Conservation (phyloP, 2,329 filamentous ascomycete genomes). For the Penicillium griseofulvum region DNA sequence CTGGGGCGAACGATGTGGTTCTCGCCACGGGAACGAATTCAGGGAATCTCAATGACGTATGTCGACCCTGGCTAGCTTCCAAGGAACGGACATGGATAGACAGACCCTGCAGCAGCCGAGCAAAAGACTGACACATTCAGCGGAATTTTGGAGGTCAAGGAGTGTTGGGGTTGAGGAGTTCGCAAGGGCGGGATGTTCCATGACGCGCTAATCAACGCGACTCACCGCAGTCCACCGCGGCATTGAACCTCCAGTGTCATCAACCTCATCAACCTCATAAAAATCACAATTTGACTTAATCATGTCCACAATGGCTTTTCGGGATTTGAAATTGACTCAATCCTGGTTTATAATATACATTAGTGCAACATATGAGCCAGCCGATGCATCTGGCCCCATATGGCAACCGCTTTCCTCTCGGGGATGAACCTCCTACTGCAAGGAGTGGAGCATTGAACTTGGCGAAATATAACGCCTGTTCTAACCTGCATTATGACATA, state of each 20-base stretch:
- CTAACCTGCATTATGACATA: too few relatives aligned
- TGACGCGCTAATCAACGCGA: constrained; percentile 14
- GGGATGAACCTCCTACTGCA: too few relatives aligned
- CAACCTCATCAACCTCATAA: neutral
- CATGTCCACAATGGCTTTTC: neutral
- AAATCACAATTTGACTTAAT: neutral
- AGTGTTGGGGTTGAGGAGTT: constrained; percentile 1
- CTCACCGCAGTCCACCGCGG: neutral
- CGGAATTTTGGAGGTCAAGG: constrained; percentile 8
- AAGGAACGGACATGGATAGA: constrained; percentile 30
- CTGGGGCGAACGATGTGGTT: constrained; percentile 17
- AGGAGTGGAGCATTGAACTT: too few relatives aligned
- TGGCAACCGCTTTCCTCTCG: too few relatives aligned
- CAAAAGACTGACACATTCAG: constrained; percentile 34
- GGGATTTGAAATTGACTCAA: neutral
- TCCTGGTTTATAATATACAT: neutral
- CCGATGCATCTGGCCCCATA: neutral
- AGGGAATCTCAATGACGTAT: constrained; percentile 29
- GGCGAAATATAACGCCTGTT: too few relatives aligned
- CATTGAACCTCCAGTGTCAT: too few relatives aligned
- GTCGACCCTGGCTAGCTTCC: constrained; percentile 29
- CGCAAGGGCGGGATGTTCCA: constrained; percentile 1
- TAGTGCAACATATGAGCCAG: neutral
- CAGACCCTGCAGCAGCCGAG: constrained; percentile 25
- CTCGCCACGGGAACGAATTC: constrained; percentile 30